phyloP scores from a whole-genome alignment of 352 stramenopile species.

The Phytophthora uliginosa region DNA sequence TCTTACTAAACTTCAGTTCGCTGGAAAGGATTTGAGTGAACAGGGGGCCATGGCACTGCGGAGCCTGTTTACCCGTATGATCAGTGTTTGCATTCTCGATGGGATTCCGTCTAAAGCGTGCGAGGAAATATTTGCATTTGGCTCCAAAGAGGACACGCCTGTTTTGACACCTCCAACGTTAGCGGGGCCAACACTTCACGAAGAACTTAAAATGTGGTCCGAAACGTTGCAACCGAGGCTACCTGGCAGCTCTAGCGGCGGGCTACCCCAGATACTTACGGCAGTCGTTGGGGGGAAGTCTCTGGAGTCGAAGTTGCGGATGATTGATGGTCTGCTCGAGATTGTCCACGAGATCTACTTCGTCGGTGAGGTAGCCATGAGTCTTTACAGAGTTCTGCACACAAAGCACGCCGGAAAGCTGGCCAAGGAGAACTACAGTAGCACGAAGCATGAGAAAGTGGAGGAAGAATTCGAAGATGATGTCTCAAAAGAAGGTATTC shows the following conservation, averaged over 20 bases:
- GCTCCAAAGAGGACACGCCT: background rate
- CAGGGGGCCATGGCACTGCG: slow-evolving; percentile 23
- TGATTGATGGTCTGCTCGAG: slow-evolving; percentile 78
- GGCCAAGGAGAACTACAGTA: background rate
- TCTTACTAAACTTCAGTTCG: slow-evolving; percentile 5
- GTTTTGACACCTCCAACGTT: slow-evolving; percentile 10
- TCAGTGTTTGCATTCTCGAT: slow-evolving; percentile 38
- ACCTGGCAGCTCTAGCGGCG: background rate
- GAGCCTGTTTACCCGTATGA: slow-evolving; percentile 24
- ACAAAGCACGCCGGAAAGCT: slow-evolving; percentile 23
- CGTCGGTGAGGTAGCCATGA: slow-evolving; percentile 68
- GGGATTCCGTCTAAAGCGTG: slow-evolving; percentile 23
- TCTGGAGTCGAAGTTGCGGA: slow-evolving; percentile 63
- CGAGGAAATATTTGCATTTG: slow-evolving; percentile 30
- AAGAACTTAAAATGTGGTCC: slow-evolving; percentile 43
- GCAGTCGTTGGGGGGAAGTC: slow-evolving; percentile 67
- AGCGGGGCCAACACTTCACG: slow-evolving; percentile 34
- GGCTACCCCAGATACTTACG: slow-evolving; percentile 17
- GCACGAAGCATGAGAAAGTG: slow-evolving; percentile 6
- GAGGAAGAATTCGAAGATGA: slow-evolving; percentile 20
- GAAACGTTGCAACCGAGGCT: slow-evolving; percentile 36
- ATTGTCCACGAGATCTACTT: slow-evolving; percentile 70
- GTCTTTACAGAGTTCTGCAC: slow-evolving; percentile 62
- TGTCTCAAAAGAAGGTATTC: background rate
- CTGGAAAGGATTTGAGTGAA: slow-evolving; percentile 15